These are phyloP conservation scores for Cyberlindnera euphorbiiphila DNA, from an alignment of 805 yeast species.

Conservation along the genomic window DNA sequence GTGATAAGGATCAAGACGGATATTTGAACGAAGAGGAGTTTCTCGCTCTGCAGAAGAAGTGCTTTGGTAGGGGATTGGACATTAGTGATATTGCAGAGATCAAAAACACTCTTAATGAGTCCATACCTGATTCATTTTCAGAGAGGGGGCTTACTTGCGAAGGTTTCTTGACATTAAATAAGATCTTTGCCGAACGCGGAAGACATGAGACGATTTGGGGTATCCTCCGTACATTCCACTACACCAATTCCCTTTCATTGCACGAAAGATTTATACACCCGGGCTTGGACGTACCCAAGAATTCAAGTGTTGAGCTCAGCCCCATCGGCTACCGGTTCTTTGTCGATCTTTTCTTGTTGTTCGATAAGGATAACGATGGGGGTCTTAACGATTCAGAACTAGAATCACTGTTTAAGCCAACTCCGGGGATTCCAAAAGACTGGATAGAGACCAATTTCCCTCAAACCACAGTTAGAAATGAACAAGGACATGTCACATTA, in stretches of 20 bases:
- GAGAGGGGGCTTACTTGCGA: slow-evolving; percentile 59
- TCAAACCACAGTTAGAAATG: slow-evolving; percentile 81
- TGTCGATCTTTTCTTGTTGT: slow-evolving; percentile 82
- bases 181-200: slow-evolving; percentile 83
- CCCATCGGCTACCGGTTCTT: slow-evolving; percentile 90
- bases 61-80: slow-evolving; percentile 61
- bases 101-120: slow-evolving; percentile 32
- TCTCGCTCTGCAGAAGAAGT: slow-evolving; percentile 60
- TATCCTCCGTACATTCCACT: slow-evolving; percentile 78
- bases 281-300: slow-evolving; percentile 63
- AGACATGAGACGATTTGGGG: slow-evolving; percentile 98
- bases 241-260: slow-evolving; percentile 86
- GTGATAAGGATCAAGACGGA: slow-evolving; percentile 92
- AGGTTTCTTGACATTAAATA: slow-evolving; percentile 77
- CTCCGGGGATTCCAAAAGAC: slow-evolving; percentile 86
- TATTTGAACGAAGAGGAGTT: slow-evolving; percentile 69
- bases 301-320: slow-evolving; percentile 83
- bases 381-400: slow-evolving; percentile 80
- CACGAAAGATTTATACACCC: slow-evolving; percentile 81
- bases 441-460: slow-evolving; percentile 92
- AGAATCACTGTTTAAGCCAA: slow-evolving; percentile 67
- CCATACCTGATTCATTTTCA: slow-evolving; percentile 32
- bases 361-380: slow-evolving; percentile 95
- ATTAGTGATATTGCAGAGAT: slow-evolving; percentile 46
- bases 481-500: slow-evolving; percentile 80